Base-by-base conservation (phyloP, 2,329 filamentous ascomycete genomes). In the Ceratocystis ficicola region DNA sequence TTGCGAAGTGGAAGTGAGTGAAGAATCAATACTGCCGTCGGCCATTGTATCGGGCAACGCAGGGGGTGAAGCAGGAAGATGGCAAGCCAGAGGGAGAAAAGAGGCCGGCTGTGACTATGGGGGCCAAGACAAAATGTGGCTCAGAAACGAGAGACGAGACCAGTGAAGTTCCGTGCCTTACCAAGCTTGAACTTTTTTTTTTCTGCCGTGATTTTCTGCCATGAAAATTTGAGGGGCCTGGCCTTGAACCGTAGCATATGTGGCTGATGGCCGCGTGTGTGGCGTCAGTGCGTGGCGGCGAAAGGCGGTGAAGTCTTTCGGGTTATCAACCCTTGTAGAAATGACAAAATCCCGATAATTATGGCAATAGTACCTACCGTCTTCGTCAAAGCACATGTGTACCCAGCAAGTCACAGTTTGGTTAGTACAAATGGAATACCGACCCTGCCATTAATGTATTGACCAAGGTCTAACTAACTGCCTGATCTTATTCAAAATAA, bases 1-100 rank as follows among this genome's bases (percentile, higher is more conserved):
- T 72, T 86, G 82, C 4, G 84, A 86, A 68, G 83, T 84, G 46
- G 83, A 85, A 66, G 83, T 85, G 71, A 83, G 78, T 68, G 83
- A 84, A 69, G 84, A 86, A 68, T 80, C 60, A 32, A 67, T 68
- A 57, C 68, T 69, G 46, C 68, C 68, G 64, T 68, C 65, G 20
- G 67, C 65, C 68, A 69, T 69, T 68, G 65, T 69, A 63, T 65
- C 65, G n/a, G 32, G 22, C 48, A 50, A 22, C 48, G 48, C 48
- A 50, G 7, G 20, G 5, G n/a, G 10, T 20, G 25, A n/a, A 20
- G 6, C n/a, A 22, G 48, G n/a, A 8, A 50, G 22, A n/a, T 20
- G 12, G n/a, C 48, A 50, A 25, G 20, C 48, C 48, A 4, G 7
- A 20, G 20, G 25, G 2, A 20, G 48, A 5, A 50, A 20, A 22